Base-by-base conservation (phyloP, 768 basidiomycete genomes). In the Obba rivulosa region DNA sequence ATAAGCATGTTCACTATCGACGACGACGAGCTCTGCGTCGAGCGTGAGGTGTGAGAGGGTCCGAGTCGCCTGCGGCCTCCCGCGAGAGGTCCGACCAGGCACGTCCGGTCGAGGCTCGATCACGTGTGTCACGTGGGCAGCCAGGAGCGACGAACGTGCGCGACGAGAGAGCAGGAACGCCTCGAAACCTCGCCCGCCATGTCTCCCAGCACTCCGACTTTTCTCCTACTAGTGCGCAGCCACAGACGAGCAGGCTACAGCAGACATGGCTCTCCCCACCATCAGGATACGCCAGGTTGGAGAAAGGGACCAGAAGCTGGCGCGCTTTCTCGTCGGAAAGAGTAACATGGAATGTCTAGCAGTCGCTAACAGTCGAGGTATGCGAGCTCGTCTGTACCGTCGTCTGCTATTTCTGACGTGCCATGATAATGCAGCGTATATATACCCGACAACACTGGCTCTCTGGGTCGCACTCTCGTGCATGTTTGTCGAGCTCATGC, bases 321-420 rank as follows among this genome's bases (percentile, higher is more conserved):
- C 79, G n/a, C 76, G 70, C 42, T 88, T 87, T 63, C 70, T 73
- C 57, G 65, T 88, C 18, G 82, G 79, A 37, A 81, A 83, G 62
- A 70, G 80, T 13, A 73, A 74, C 34, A 80, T 90, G 75, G 85
- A 85, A 56, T 68, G 71, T 14, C 73, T 90, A 35, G 81, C 83
- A 3, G 68, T 71, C 9, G 88, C 87, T 17, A 91, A 91, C 59
- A 72, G 66, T 50, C 69, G 66, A 64, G 69, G 87, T 81, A 53
- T 40, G 71, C 65, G 28, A 7, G 37, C 38, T 18, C 31, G n/a
- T 10, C 21, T 25, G 35, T 43, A 3, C 28, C 38, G 42, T 11
- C 24, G 24, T 31, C 3, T 41, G 35, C 39, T 16, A 8, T 38
- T n/a, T 21, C 38, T 10, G 25, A 34, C 23, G 41, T 48, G 47